Conservation (phyloP, 805 yeast genomes). For the Monosporozyma aerobia region DNA sequence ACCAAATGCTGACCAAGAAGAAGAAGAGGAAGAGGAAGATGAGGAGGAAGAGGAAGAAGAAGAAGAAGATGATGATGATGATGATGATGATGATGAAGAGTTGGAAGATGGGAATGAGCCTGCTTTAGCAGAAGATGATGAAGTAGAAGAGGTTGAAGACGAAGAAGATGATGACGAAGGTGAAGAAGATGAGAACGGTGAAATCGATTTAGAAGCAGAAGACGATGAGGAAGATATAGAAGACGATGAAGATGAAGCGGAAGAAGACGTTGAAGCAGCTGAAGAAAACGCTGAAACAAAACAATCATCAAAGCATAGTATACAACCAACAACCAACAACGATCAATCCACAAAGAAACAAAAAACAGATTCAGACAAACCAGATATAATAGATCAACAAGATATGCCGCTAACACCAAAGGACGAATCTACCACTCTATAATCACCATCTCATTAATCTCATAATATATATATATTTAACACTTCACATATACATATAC, state of each 20-base stretch:
- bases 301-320: slow-evolving; percentile 4
- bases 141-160: slow-evolving; percentile 29
- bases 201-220: slow-evolving; percentile 1
- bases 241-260: slow-evolving; percentile 3
- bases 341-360: not conserved
- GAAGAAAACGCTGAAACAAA: slow-evolving; percentile 7
- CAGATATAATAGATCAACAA: slow-evolving; percentile 4
- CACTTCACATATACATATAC: not conserved
- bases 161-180: slow-evolving; percentile 20
- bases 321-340: not conserved
- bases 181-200: slow-evolving; percentile 5
- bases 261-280: not conserved
- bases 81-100: slow-evolving; percentile 31
- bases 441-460: not conserved
- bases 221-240: slow-evolving; percentile 12
- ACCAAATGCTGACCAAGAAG: slow-evolving; percentile 52
- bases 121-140: slow-evolving; percentile 34
- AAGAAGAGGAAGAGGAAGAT: slow-evolving; percentile 56
- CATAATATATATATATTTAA: not conserved
- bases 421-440: slow-evolving; percentile 9
- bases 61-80: slow-evolving; percentile 39
- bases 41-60: slow-evolving; percentile 49
- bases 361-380: slow-evolving; percentile 11
- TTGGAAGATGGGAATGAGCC: not conserved
- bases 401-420: slow-evolving; percentile 21